Evolutionary conservation across 257 asterid genomes (phyloP).

Genomic region (Orobanche coerulescens): DNA sequence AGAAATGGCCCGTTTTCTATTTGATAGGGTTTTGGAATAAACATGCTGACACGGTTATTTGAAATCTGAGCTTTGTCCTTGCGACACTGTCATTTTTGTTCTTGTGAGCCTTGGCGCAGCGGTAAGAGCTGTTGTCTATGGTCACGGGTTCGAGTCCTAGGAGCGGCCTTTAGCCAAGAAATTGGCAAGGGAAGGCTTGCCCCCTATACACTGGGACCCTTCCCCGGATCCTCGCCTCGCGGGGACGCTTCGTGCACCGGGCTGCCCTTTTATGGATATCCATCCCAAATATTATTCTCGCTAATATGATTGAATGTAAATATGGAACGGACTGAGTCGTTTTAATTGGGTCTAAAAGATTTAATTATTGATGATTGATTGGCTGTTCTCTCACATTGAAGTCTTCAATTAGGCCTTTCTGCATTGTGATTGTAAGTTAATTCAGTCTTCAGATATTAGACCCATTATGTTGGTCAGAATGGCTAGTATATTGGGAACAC

Average conservation of each 20-base stretch:
- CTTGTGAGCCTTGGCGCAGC: too few relatives aligned
- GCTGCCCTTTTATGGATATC: too few relatives aligned
- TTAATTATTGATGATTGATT: neutral
- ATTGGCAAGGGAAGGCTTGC: too few relatives aligned
- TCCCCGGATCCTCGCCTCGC: too few relatives aligned
- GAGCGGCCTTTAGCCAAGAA: too few relatives aligned
- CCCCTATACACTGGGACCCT: too few relatives aligned
- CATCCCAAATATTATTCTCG: conserved; percentile 3
- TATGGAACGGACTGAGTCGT: neutral
- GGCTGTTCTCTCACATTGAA: conserved; percentile 4
- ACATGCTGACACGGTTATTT: neutral
- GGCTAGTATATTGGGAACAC: neutral
- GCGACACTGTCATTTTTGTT: neutral
- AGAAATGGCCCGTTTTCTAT: neutral
- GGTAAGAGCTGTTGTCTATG: too few relatives aligned
- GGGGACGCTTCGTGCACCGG: too few relatives aligned
- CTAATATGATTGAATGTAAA: neutral
- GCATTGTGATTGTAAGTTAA: neutral
- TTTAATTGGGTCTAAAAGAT: neutral
- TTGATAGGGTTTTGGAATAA: neutral
- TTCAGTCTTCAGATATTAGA: neutral
- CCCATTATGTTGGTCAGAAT: neutral
- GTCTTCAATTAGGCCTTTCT: neutral
- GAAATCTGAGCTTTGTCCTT: neutral
- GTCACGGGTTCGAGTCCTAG: too few relatives aligned